phyloP scores from a whole-genome alignment of 169 alveolate genomes.

The Plasmodium cynomolgi region DNA sequence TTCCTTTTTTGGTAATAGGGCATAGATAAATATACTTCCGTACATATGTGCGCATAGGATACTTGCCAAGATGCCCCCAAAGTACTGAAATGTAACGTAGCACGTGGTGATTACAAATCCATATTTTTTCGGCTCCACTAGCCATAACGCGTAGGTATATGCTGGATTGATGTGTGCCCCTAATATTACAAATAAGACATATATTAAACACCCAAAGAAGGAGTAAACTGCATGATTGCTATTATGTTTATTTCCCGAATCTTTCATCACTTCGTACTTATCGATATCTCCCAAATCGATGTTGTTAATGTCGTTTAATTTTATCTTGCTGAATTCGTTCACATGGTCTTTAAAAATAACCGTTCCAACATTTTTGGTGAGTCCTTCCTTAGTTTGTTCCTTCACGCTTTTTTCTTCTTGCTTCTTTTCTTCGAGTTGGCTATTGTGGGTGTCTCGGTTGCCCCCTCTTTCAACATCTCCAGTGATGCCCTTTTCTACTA shows the following conservation, averaged over 20 bases:
- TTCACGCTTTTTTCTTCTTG: background rate
- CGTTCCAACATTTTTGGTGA: constrained; percentile 13
- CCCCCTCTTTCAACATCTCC: background rate
- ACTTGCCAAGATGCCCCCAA: constrained; percentile 69
- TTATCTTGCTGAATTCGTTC: constrained; percentile 63
- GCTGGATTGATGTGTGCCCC: constrained; percentile 74
- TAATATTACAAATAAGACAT: constrained; percentile 44
- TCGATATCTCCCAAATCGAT: constrained; percentile 32
- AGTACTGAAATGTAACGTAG: constrained; percentile 53
- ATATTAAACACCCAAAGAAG: constrained; percentile 64
- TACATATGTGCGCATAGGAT: constrained; percentile 59
- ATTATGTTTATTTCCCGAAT: constrained; percentile 16
- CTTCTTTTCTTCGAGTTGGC: background rate
- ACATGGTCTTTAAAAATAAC: constrained; percentile 49
- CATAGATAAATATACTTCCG: constrained; percentile 63
- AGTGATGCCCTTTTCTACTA: background rate
- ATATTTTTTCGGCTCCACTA: constrained; percentile 61
- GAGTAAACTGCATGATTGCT: constrained; percentile 67
- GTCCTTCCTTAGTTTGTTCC: background rate
- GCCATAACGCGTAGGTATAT: constrained; percentile 65
- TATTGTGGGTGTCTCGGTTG: background rate
- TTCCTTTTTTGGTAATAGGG: constrained; percentile 51
- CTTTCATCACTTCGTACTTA: constrained; percentile 33
- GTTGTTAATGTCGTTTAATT: constrained; percentile 54
- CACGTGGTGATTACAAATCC: constrained; percentile 60